These are phyloP conservation scores for Nemania serpens DNA, from an alignment of 2,329 filamentous ascomycete species.

Conservation along the genomic window DNA sequence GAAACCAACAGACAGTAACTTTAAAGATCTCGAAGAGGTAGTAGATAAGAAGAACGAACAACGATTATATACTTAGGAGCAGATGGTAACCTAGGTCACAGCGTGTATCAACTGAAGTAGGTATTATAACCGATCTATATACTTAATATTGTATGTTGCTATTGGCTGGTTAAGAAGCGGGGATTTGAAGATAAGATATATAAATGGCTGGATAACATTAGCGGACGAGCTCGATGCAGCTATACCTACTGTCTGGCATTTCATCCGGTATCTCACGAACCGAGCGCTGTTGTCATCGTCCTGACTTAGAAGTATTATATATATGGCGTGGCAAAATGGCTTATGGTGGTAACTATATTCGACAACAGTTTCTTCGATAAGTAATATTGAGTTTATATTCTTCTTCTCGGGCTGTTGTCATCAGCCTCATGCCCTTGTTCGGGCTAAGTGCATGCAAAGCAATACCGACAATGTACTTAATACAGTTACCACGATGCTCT, in stretches of 20 bases:
- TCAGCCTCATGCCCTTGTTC: background rate
- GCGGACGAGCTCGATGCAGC: background rate
- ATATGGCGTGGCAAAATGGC: background rate
- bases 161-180: slow-evolving; percentile 8
- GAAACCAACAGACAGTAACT: too few species aligned
- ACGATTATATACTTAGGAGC: too few species aligned
- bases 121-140: background rate
- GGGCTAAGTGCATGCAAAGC: slow-evolving; percentile 7
- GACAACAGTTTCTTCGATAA: background rate
- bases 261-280: background rate
- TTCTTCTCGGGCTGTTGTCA: background rate
- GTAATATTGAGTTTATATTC: background rate
- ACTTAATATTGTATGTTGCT: slow-evolving; percentile 4
- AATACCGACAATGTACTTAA: background rate
- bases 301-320: too few species aligned
- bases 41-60: background rate
- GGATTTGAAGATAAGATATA: slow-evolving; percentile 28
- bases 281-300: background rate
- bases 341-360: background rate
- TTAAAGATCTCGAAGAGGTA: background rate
- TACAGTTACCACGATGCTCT: background rate
- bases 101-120: too few species aligned
- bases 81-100: too few species aligned
- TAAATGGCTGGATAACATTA: too few species aligned
- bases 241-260: background rate